Base-by-base conservation (phyloP, 305 asterid species). In the Stenogyne calaminthoides region DNA sequence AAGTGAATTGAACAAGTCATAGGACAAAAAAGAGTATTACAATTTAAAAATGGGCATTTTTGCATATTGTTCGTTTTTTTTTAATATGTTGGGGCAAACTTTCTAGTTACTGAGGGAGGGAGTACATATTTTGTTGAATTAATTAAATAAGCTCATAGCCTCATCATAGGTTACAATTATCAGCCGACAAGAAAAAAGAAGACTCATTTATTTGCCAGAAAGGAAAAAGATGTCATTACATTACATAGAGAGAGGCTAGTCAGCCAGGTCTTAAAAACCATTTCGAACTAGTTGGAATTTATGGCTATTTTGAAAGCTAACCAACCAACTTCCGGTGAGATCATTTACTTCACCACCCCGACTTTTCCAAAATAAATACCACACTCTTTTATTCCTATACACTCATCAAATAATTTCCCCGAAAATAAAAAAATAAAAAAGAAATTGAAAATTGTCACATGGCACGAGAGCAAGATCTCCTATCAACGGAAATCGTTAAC, bases 401-500 rank as follows among this genome's bases (percentile, higher is more conserved):
- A 67, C 19, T 52, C 67, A 66, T n/a, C 25, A 34, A 46, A 34
- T 9, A 32, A 56, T 14, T n/a, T n/a, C n/a, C 9, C 40, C 2
- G 6, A 34, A 36, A 61, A 4, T 14, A 25, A 5, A 0, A 19
- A 34, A n/a, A 1, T 25, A 70, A 9, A 2, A 12, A 34, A 3
- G 19, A 20, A 27, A 9, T 8, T 22, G 2, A 3, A 2, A 32
- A n/a, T 6, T 0, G 9, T 1, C 0, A 7, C 4, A 88, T 85
- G 92, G 86, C 90, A 1, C 65, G 80, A 65, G 98, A 90, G 74
- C 92, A 91, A 32, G 88, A 88, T 59, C 88, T 88, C 1, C 80
- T 94, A 12, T 90, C 97, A 5, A 90, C 95, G 15, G 95, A 94
- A 72, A 94, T 92, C 18, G 92, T 90, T 3, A 92, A 90, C 87